phyloP scores from a whole-genome alignment of 208 protist species.

The Sergeia podlipaevii region DNA sequence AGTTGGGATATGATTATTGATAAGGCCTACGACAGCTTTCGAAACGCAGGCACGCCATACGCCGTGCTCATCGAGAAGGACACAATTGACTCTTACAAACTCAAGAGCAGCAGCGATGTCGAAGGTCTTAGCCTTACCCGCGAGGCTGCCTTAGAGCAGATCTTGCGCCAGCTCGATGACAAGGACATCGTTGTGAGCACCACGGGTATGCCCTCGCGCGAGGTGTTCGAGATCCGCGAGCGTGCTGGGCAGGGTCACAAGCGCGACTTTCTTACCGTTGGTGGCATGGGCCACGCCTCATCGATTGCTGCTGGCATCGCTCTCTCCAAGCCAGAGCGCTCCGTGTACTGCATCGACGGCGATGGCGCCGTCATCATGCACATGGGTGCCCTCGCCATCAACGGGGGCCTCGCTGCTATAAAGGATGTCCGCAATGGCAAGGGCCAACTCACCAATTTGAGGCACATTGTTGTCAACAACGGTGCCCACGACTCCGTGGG shows the following conservation, averaged over 20 bases:
- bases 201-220: slow-evolving; percentile 53
- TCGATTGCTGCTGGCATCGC: slow-evolving; percentile 73
- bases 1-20: slow-evolving; percentile 46
- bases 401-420: slow-evolving; percentile 30
- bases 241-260: slow-evolving; percentile 22
- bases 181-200: slow-evolving; percentile 77
- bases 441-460: slow-evolving; percentile 59
- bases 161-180: slow-evolving; percentile 48
- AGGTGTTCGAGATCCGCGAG: slow-evolving; percentile 60
- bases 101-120: slow-evolving; percentile 10
- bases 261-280: slow-evolving; percentile 74
- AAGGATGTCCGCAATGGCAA: slow-evolving; percentile 11
- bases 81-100: slow-evolving; percentile 42
- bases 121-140: slow-evolving; percentile 41
- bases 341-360: slow-evolving; percentile 80
- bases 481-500: slow-evolving; percentile 76
- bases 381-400: slow-evolving; percentile 55
- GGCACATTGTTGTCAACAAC: slow-evolving; percentile 88
- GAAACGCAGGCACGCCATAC: slow-evolving; percentile 46
- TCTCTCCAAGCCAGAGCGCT: slow-evolving; percentile 35
- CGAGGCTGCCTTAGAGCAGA: slow-evolving; percentile 58
- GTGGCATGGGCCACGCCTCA: slow-evolving; percentile 63
- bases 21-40: slow-evolving; percentile 54
- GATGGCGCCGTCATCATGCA: slow-evolving; percentile 84
- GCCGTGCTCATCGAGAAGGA: slow-evolving; percentile 62